A percentile compares a stretch with the other conserved stretches of the same genome.
phyloP scores from a whole-genome alignment of 208 protist species.

The Trichomonas tenax region DNA sequence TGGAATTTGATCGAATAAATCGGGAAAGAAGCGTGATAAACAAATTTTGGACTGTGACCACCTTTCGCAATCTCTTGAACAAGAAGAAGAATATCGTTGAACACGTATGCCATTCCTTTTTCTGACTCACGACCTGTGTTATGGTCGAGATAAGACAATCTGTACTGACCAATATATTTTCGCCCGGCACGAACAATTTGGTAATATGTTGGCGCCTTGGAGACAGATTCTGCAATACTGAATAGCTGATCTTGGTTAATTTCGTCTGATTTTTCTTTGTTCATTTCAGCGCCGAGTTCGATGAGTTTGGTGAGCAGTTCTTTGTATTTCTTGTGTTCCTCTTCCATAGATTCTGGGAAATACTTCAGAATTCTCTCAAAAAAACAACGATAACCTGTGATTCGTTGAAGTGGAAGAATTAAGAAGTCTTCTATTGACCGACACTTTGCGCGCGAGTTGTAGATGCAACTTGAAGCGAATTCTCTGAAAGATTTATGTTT shows the following conservation, averaged over 20 bases:
- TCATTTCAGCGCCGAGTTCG: background rate
- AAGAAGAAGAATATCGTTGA: background rate
- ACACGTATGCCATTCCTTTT: background rate
- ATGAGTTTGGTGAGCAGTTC: background rate
- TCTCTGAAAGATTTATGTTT: background rate
- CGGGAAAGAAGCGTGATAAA: background rate
- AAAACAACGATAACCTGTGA: background rate
- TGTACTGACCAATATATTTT: background rate
- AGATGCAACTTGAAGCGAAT: background rate
- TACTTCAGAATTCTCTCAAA: background rate
- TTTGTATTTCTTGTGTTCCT: background rate
- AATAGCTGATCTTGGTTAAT: background rate
- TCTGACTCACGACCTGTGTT: background rate
- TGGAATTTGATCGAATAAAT: background rate
- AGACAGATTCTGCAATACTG: background rate
- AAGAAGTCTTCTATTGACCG: background rate
- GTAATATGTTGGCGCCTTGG: background rate
- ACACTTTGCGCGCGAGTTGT: background rate
- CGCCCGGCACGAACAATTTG: background rate
- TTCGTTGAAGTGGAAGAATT: background rate
- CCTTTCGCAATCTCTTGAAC: background rate
- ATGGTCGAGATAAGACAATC: background rate
- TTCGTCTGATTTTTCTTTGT: background rate
- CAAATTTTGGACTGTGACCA: background rate
- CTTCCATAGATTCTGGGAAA: background rate